Base-by-base conservation (phyloP, 75 land plant genomes). In the Adiantum capillusveneris region DNA sequence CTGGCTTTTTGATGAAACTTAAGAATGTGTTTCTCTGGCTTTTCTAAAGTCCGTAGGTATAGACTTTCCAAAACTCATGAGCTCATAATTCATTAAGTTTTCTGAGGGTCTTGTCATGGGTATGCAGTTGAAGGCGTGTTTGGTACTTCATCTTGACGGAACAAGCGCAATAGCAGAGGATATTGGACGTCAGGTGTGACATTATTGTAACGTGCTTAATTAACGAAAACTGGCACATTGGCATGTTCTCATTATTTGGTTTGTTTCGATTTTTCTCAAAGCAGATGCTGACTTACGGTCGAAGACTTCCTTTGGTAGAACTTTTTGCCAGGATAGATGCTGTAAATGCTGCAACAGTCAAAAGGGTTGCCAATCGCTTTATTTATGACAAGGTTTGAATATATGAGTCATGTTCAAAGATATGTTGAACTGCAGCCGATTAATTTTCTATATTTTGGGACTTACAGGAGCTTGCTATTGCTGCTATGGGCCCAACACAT, bases 321-420 rank as follows among this genome's bases (percentile, higher is more conserved):
- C 59, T 89, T 25, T 93, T 93, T 79, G 98, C 98, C 11, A 76
- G 98, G 53, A 93, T 93, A 49, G 98, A 93, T 73, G 87, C 90
- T 41, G 95, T 93, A 55, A 87, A 85, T 73, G 90, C 87, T 51
- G 88, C 81, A 59, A 88, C 90, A 0, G 64, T 93, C 24, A 93
- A 88, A 67, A 78, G 98, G 43, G 98, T 93, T 64, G 98, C 90
- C 12, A 82, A 83, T 68, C 78, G 90, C 16, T 89, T 83, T 60
- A 93, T 88, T 37, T 75, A 68, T 76, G 88, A 87, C 61, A 69
- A 61, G 83, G 96, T 90, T 62, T n/a, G n/a, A n/a, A n/a, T n/a
- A n/a, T n/a, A n/a, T n/a, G n/a, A n/a, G n/a, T n/a, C n/a, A n/a
- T n/a, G n/a, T n/a, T n/a, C n/a, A n/a, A n/a, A n/a, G n/a, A n/a